These are phyloP conservation scores for Bipolaris victoriae DNA, from an alignment of 2,329 filamentous ascomycete species.

Conservation along the genomic window DNA sequence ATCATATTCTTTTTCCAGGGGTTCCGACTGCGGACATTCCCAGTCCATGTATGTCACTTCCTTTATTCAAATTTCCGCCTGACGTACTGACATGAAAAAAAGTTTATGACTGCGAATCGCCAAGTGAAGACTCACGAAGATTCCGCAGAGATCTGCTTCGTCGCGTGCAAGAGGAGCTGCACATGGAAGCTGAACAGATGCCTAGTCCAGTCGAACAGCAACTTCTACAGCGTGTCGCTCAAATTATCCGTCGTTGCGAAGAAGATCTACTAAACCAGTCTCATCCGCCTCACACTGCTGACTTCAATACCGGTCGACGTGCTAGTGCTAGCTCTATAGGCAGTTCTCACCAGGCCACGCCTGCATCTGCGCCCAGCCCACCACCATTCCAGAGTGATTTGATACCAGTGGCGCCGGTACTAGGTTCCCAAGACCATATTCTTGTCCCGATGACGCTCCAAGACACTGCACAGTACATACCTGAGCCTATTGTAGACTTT, in stretches of 20 bases:
- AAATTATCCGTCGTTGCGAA: slow-evolving; percentile 39
- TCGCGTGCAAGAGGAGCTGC: slow-evolving; percentile 42
- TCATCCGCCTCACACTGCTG: not conserved
- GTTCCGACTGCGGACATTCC: slow-evolving; percentile 38
- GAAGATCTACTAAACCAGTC: slow-evolving; percentile 27
- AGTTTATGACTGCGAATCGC: slow-evolving; percentile 47
- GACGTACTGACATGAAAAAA: not conserved
- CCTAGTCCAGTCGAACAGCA: slow-evolving; percentile 32
- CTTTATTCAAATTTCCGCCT: too few relatives aligned
- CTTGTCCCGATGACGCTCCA: not conserved
- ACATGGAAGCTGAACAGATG: slow-evolving; percentile 28
- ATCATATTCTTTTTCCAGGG: slow-evolving; percentile 47
- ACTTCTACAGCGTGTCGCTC: slow-evolving; percentile 35
- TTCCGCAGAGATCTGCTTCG: slow-evolving; percentile 47
- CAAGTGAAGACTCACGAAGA: slow-evolving; percentile 32
- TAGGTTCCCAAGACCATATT: not conserved
- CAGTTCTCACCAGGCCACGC: slow-evolving; percentile 7
- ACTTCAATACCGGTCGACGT: slow-evolving; percentile 4
- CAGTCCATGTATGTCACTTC: slow-evolving; percentile 41
- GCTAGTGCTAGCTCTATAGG: slow-evolving; percentile 7
- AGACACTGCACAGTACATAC: not conserved
- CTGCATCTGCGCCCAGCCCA: not conserved
- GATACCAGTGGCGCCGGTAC: not conserved
- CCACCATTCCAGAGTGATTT: not conserved
- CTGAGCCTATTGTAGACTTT: slow-evolving; percentile 12